A percentile compares a stretch with the other conserved stretches of the same genome.
Evolutionary conservation across 306 rosid genomes (phyloP).

Genomic region (Vigna hirtella): DNA sequence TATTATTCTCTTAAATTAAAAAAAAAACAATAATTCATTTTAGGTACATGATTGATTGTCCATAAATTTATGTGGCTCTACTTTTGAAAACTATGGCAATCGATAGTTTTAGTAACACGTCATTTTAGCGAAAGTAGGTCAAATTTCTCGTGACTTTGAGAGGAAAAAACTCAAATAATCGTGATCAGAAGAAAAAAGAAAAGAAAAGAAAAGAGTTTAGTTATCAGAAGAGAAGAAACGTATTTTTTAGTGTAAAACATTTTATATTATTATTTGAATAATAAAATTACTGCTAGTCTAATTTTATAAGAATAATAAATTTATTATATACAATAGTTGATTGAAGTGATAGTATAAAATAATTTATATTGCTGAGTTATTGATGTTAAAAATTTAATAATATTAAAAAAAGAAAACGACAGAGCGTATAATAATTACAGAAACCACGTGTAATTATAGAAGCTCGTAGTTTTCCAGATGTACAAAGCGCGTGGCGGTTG

Average conservation of each 20-base stretch:
- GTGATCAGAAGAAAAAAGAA: conserved; percentile 23
- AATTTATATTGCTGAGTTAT: too few relatives aligned
- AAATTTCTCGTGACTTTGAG: conserved; percentile 38
- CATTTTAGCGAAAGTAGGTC: conserved; percentile 13
- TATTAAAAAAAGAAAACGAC: conserved; percentile 17
- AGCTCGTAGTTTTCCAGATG: conserved; percentile 28
- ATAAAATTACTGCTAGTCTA: too few relatives aligned
- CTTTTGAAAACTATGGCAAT: conserved; percentile 17
- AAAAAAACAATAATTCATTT: not conserved
- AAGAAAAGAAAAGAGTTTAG: not conserved
- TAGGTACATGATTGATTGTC: not conserved
- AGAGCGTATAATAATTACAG: conserved; percentile 4
- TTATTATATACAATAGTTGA: too few relatives aligned
- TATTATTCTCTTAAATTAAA: not conserved
- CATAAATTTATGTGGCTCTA: conserved; percentile 29
- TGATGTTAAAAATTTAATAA: not conserved
- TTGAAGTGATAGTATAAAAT: not conserved
- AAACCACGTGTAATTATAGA: conserved; percentile 43
- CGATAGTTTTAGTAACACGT: conserved; percentile 1
- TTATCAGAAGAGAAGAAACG: too few relatives aligned
- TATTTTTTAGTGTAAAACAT: too few relatives aligned
- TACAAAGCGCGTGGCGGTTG: conserved; percentile 33
- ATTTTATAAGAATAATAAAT: too few relatives aligned
- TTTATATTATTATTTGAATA: too few relatives aligned
- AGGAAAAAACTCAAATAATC: conserved; percentile 29